Conservation (phyloP, 805 yeast genomes). For the Cyberlindnera euphorbiiphila region DNA sequence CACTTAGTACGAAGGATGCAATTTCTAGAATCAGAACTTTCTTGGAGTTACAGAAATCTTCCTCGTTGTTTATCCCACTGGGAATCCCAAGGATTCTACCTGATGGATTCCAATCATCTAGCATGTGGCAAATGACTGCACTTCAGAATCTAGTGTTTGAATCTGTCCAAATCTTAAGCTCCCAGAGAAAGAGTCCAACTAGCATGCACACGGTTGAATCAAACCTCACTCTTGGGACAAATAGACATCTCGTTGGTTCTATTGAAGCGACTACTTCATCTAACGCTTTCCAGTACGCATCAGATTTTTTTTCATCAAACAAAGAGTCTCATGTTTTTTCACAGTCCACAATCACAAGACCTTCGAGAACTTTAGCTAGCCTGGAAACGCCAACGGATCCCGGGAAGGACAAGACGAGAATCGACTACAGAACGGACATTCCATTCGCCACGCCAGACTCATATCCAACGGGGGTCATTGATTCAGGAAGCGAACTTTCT, state of each 20-base stretch:
- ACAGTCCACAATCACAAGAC: conserved; percentile 26
- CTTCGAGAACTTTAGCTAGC: conserved; percentile 2
- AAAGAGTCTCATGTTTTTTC: conserved; percentile 26
- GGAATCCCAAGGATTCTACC: conserved; percentile 25
- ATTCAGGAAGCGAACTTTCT: conserved; percentile 14
- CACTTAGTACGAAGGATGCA: conserved; percentile 16
- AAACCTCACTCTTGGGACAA: conserved; percentile 38
- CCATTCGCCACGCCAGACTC: conserved; percentile 29
- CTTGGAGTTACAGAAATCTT: conserved; percentile 41
- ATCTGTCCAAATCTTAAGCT: conserved; percentile 37
- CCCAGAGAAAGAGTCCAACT: conserved; percentile 29
- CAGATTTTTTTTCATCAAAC: conserved; percentile 6
- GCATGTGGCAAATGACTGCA: conserved; percentile 41
- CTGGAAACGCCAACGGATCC: background rate
- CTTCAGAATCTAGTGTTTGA: conserved; percentile 42
- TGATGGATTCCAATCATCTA: conserved; percentile 15
- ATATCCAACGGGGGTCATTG: conserved; percentile 28
- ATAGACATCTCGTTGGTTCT: conserved; percentile 46
- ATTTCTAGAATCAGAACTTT: conserved; percentile 44
- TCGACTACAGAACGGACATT: conserved; percentile 9
- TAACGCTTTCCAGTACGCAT: conserved; percentile 7
- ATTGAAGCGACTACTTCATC: conserved; percentile 23
- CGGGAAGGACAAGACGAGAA: conserved; percentile 6
- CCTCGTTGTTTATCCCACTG: conserved; percentile 58
- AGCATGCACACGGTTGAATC: conserved; percentile 34